Evolutionary conservation across 805 yeast genomes (phyloP), one percentile per base, ranked within the genome.

Genomic region (Candida pseudofarinosa): DNA sequence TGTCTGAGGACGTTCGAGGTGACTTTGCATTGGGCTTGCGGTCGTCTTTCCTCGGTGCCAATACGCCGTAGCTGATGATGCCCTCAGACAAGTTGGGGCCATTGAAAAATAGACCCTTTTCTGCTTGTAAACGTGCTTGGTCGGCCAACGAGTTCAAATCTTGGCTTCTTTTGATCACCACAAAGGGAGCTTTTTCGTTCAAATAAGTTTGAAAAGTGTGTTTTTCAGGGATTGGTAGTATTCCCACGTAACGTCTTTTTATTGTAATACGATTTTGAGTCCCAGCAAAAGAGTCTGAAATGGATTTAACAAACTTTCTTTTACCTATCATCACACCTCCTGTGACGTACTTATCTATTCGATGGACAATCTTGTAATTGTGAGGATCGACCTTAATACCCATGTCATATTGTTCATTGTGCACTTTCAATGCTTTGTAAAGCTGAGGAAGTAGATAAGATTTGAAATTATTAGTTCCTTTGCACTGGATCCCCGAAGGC

Each of bases 301-400:
- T 15, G 7, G 32, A 17, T 15, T 23, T 7, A 15, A 19, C 39
- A 16, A 42, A 45, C 2, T 53, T 33, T 32, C 41, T 40, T 38
- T 60, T 34, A 4, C 56, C 48, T 10, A 58, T 49, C 8, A 53
- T 28, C 37, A 57, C 33, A 2, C 60, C 63, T 3, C 63, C 63
- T 8, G 56, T 53, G 10, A 57, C 61, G 44, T 41, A 54, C 42
- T 49, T 43, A 40, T 58, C 62, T 15, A 58, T 40, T 26, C 63
- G 41, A 35, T 54, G 59, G 3, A 54, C 49, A 18, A 56, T 38
- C 18, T 49, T 41, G 36, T 53, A 49, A 17, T 38, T 35, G 4
- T 30, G 18, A 1, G 51, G 44, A 26, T 49, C 42, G 14, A 46
- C 28, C 31, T 37, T 45, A 31, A 32, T 39, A 16, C 41, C 43